Evolutionary conservation across 441 rosid genomes (phyloP).

Genomic region (Gossypium aridum): DNA sequence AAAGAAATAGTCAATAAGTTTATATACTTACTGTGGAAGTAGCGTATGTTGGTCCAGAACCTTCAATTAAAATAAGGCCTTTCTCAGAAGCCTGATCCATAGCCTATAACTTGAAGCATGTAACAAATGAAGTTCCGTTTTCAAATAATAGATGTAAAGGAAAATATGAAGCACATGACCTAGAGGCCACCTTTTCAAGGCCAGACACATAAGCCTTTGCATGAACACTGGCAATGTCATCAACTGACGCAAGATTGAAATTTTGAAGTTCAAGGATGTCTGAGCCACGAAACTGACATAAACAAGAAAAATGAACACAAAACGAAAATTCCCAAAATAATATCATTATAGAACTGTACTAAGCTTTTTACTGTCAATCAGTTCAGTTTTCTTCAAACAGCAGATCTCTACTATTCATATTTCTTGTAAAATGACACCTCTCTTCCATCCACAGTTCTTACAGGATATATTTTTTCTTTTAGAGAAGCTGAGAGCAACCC

Average conservation of each 20-base stretch:
- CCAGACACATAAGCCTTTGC: conserved; percentile 75
- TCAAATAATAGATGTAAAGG: background rate
- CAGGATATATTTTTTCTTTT: background rate
- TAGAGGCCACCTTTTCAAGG: conserved; percentile 66
- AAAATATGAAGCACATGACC: background rate
- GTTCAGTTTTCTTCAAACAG: background rate
- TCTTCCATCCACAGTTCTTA: background rate
- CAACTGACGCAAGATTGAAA: conserved; percentile 69
- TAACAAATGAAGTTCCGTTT: background rate
- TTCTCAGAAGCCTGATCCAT: conserved; percentile 68
- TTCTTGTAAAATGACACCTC: background rate
- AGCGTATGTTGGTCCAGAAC: conserved; percentile 94
- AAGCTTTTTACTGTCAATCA: background rate
- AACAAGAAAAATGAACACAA: background rate
- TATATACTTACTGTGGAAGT: conserved; percentile 60
- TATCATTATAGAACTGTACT: background rate
- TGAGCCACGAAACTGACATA: conserved; percentile 64
- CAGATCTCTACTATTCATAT: background rate
- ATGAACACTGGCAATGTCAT: conserved; percentile 77
- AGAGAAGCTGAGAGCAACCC: background rate
- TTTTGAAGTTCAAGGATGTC: conserved; percentile 59
- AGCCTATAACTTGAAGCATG: conserved; percentile 41
- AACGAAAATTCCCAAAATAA: background rate
- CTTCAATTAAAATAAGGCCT: conserved; percentile 72
- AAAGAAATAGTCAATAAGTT: background rate